These are phyloP conservation scores for Stemphylium beticola DNA, from an alignment of 2,329 filamentous ascomycete species.

Conservation along the genomic window DNA sequence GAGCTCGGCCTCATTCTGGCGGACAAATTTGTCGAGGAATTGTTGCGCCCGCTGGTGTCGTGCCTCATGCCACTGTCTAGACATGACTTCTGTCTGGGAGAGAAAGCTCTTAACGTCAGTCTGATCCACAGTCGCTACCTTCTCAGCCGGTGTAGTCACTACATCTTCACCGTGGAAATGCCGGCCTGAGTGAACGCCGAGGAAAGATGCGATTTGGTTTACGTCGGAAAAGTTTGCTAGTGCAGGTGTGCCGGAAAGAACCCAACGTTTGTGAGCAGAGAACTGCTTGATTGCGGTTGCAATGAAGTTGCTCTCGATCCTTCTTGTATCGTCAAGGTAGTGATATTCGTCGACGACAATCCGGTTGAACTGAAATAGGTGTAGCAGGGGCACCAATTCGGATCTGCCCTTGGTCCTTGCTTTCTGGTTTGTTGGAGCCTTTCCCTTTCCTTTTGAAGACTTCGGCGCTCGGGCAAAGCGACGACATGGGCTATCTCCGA, in stretches of 20 bases:
- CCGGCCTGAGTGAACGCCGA: slow-evolving; percentile 62
- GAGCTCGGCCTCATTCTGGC: slow-evolving; percentile 48
- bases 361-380: slow-evolving; percentile 67
- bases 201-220: slow-evolving; percentile 62
- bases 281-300: slow-evolving; percentile 54
- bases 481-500: slow-evolving; percentile 57
- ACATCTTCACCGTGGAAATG: slow-evolving; percentile 57
- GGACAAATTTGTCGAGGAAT: slow-evolving; percentile 62
- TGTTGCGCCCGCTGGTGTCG: slow-evolving; percentile 60
- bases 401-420: neutral
- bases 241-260: slow-evolving; percentile 68
- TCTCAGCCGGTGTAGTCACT: slow-evolving; percentile 56
- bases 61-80: slow-evolving; percentile 58
- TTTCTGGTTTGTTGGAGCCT: slow-evolving; percentile 5
- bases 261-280: slow-evolving; percentile 62
- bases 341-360: slow-evolving; percentile 71
- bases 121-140: slow-evolving; percentile 38
- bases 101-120: slow-evolving; percentile 63
- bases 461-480: slow-evolving; percentile 49
- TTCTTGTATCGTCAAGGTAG: slow-evolving; percentile 56
- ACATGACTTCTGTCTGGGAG: slow-evolving; percentile 57
- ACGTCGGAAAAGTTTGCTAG: slow-evolving; percentile 65
- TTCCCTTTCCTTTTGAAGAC: slow-evolving; percentile 13
- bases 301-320: slow-evolving; percentile 21
- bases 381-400: slow-evolving; percentile 50